phyloP scores from a whole-genome alignment of 495 filamentous ascomycete genomes.

The Aspergillus sclerotiicarbonarius region DNA sequence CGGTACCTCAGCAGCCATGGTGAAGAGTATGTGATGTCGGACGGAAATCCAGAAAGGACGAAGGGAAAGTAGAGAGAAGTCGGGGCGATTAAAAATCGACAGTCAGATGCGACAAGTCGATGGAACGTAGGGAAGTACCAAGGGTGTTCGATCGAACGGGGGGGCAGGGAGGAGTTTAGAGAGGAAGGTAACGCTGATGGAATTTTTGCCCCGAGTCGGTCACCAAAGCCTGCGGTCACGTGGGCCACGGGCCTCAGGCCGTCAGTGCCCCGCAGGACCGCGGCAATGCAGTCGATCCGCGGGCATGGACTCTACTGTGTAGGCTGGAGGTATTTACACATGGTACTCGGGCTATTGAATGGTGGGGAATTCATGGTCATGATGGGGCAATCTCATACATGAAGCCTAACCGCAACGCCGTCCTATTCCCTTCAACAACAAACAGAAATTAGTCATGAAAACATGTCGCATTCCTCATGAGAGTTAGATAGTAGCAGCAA shows the following conservation, averaged over 20 bases:
- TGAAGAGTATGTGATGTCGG: constrained; percentile 36
- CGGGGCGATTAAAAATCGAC: constrained; percentile 14
- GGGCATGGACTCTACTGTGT: no score
- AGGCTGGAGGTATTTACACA: no score
- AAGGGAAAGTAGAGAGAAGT: constrained; percentile 5
- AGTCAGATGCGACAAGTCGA: constrained; percentile 17
- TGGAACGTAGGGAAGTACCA: constrained; percentile 22
- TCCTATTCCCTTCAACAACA: background rate
- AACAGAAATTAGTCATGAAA: constrained; percentile 11
- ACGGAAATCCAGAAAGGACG: constrained; percentile 9
- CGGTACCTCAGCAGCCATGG: constrained; percentile 60
- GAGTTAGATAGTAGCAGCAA: background rate
- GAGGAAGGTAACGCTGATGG: constrained; percentile 34
- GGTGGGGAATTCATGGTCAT: background rate
- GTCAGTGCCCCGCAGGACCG: constrained; percentile 17
- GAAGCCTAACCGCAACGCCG: constrained; percentile 4
- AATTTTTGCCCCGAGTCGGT: constrained; percentile 48
- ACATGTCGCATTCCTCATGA: constrained; percentile 21
- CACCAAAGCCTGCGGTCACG: constrained; percentile 34
- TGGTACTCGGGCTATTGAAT: background rate
- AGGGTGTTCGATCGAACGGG: constrained; percentile 14
- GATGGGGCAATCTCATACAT: background rate
- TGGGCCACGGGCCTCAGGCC: constrained; percentile 32
- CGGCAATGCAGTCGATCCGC: background rate
- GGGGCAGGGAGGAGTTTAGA: constrained; percentile 25